Conservation (phyloP, 129 eudicot species). For the Erigeron canadensis region DNA sequence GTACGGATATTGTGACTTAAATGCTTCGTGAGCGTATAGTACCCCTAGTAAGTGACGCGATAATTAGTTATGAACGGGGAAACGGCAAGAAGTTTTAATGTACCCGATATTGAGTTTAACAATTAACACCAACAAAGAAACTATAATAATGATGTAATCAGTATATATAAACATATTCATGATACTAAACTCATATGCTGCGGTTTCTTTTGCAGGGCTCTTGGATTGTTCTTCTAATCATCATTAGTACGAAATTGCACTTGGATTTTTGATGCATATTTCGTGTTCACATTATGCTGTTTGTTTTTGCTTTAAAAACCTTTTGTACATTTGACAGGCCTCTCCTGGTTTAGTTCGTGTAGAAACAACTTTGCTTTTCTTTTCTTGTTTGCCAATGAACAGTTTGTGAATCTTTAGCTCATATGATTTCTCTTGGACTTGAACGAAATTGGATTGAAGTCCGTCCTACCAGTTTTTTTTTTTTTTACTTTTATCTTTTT, state of each 20-base stretch:
- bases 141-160: neutral
- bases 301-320: neutral
- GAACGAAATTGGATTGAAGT: neutral
- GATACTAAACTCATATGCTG: conserved; percentile 18
- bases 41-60: too few species aligned
- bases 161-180: neutral
- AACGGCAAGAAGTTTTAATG: too few species aligned
- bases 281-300: conserved; percentile 17
- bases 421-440: conserved; percentile 22
- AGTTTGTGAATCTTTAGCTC: conserved; percentile 26
- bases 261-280: conserved; percentile 6
- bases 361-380: conserved; percentile 3
- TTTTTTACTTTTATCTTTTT: neutral
- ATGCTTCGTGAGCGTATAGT: too few species aligned
- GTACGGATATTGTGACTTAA: too few species aligned
- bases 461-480: conserved; percentile 1
- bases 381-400: conserved; percentile 20
- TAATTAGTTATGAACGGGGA: too few species aligned
- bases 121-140: too few species aligned
- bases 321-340: conserved; percentile 19
- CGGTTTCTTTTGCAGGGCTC: conserved; percentile 35
- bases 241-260: conserved; percentile 22
- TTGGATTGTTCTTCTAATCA: conserved; percentile 25
- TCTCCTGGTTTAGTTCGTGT: conserved; percentile 18
- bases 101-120: too few species aligned